Evolutionary conservation across 768 basidiomycete genomes (phyloP).

Genomic region (Roridomyces roridus): DNA sequence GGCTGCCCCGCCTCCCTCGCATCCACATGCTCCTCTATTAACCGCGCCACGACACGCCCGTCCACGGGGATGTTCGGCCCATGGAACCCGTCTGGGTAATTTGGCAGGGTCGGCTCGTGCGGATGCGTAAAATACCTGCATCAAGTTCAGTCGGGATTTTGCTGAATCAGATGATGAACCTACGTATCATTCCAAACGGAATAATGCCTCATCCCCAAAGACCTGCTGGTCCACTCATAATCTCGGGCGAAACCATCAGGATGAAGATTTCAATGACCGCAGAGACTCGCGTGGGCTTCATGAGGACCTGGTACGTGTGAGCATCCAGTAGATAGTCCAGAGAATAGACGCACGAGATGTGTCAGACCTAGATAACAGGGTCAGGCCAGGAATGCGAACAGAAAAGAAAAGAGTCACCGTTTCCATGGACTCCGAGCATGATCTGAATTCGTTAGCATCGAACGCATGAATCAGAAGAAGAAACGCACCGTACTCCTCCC

Average conservation of each 20-base stretch:
- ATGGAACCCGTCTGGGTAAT: conserved; percentile 72
- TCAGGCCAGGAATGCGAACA: no score
- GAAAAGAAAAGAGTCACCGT: no score
- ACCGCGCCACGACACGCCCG: conserved; percentile 52
- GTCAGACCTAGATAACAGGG: no score
- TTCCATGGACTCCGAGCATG: conserved; percentile 60
- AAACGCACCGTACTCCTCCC: conserved; percentile 58
- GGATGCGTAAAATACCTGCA: conserved; percentile 17
- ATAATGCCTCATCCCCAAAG: conserved; percentile 60
- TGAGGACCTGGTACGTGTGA: conserved; percentile 42
- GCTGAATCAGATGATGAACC: not conserved
- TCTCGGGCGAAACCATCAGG: conserved; percentile 67
- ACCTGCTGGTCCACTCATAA: conserved; percentile 65
- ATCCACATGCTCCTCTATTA: conserved; percentile 61
- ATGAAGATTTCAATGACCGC: conserved; percentile 70
- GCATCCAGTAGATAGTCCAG: not conserved
- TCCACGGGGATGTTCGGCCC: conserved; percentile 61
- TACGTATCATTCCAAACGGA: conserved; percentile 63
- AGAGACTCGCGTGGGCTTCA: conserved; percentile 60
- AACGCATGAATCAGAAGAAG: not conserved
- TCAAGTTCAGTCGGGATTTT: not conserved
- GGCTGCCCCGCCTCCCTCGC: conserved; percentile 21
- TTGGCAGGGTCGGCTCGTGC: conserved; percentile 27
- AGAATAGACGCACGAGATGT: conserved; percentile 46
- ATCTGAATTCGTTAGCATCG: conserved; percentile 35